phyloP scores from a whole-genome alignment of 2,329 filamentous ascomycete genomes.

The Grosmannia penicillata region DNA sequence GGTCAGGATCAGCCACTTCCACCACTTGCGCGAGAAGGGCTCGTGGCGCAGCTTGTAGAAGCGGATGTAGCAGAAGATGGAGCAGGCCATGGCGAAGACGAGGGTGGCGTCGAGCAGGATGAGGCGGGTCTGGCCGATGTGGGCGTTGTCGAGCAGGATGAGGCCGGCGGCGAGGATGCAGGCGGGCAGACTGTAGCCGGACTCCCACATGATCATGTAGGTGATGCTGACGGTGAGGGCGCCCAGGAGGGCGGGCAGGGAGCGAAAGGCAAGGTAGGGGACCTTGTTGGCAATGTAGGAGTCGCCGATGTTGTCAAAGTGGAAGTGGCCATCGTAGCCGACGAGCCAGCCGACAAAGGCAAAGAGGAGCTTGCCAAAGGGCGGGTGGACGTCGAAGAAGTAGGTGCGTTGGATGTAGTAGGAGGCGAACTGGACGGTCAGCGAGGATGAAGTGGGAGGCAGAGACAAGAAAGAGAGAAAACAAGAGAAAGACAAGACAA shows the following conservation, averaged over 20 bases:
- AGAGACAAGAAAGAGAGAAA: not conserved
- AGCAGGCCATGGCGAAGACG: constrained; percentile 91
- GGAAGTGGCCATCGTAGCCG: constrained; percentile 90
- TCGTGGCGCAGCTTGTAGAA: constrained; percentile 93
- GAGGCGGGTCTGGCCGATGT: constrained; percentile 88
- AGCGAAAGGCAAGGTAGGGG: constrained; percentile 89
- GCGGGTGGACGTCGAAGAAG: constrained; percentile 99
- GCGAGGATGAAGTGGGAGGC: too few relatives aligned
- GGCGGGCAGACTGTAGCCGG: constrained; percentile 88
- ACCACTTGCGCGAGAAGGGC: constrained; percentile 91
- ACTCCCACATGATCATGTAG: constrained; percentile 99
- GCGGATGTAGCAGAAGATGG: constrained; percentile 83
- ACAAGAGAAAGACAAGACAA: not conserved
- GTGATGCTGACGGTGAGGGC: constrained; percentile 86
- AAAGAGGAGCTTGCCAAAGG: constrained; percentile 95
- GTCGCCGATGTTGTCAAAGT: constrained; percentile 98
- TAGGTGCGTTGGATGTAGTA: constrained; percentile 92
- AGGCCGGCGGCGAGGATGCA: constrained; percentile 75
- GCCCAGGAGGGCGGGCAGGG: constrained; percentile 81
- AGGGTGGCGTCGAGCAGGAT: constrained; percentile 91
- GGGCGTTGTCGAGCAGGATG: constrained; percentile 90
- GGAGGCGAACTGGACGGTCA: constrained; percentile 43
- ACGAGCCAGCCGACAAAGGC: constrained; percentile 95
- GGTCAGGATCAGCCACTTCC: constrained; percentile 96
- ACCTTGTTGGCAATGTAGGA: constrained; percentile 96